These are phyloP conservation scores for Phytophthora sp. DNA, from an alignment of 352 stramenopile genomes.

Conservation along the genomic window DNA sequence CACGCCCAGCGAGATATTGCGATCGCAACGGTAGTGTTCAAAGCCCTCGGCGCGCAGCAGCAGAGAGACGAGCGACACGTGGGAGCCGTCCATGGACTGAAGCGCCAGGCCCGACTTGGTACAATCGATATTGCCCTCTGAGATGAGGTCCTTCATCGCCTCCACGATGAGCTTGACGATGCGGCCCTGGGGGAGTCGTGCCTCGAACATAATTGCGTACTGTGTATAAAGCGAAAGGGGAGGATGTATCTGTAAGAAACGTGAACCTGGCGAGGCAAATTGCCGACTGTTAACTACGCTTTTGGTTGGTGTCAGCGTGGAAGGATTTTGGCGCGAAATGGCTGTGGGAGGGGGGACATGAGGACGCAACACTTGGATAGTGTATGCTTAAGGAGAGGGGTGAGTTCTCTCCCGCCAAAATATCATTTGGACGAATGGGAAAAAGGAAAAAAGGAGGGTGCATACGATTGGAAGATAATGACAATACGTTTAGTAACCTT, in stretches of 20 bases:
- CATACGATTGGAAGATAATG: constrained; percentile 21
- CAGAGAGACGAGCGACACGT: constrained; percentile 98
- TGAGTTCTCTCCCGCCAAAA: constrained; percentile 38
- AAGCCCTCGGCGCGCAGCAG: constrained; percentile 95
- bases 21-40: constrained; percentile 98
- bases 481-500: constrained; percentile 8
- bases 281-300: constrained; percentile 41
- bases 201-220: constrained; percentile 97
- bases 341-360: constrained; percentile 9
- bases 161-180: constrained; percentile 99
- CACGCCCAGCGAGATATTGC: constrained; percentile 96
- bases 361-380: not conserved
- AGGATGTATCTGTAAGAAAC: constrained; percentile 7
- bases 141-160: constrained; percentile 99
- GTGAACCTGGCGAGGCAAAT: constrained; percentile 42
- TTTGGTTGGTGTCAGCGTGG: constrained; percentile 18
- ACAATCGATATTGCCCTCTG: constrained; percentile 98
- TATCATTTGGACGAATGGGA: constrained; percentile 26
- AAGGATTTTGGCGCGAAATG: constrained; percentile 42
- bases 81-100: constrained; percentile 99
- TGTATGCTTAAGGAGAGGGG: constrained; percentile 25
- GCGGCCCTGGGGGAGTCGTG: constrained; percentile 94
- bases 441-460: not conserved
- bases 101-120: constrained; percentile 93
- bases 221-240: constrained; percentile 9